A percentile compares a stretch with the other conserved stretches of the same genome.
phyloP scores from a whole-genome alignment of 306 rosid species.

The Hippophae rhamnoides region DNA sequence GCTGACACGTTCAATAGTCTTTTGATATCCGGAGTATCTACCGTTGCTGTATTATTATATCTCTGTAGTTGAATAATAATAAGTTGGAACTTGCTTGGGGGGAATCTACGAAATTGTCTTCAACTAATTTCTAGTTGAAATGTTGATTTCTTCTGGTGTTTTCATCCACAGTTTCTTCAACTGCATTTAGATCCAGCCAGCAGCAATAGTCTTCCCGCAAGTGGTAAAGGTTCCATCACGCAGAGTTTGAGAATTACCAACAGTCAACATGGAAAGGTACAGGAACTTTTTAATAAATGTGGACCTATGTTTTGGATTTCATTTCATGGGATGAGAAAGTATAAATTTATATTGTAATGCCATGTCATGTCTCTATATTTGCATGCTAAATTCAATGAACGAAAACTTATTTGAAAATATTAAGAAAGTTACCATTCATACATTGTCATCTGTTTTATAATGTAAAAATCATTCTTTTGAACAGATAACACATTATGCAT shows the following conservation, averaged over 20 bases:
- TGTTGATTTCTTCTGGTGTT: constrained; percentile 26
- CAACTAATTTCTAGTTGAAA: background rate
- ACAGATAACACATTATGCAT: too few species aligned
- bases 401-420: too few species aligned
- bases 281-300: constrained; percentile 1
- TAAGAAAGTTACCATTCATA: too few species aligned
- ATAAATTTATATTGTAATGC: too few species aligned
- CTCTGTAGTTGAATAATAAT: background rate
- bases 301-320: background rate
- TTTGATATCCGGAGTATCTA: background rate
- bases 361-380: too few species aligned
- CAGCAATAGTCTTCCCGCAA: constrained; percentile 57
- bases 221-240: constrained; percentile 60
- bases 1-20: too few species aligned
- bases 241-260: constrained; percentile 84
- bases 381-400: too few species aligned
- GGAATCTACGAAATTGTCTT: constrained; percentile 12
- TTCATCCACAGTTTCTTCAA: constrained; percentile 77
- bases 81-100: constrained; percentile 5
- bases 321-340: too few species aligned
- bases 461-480: too few species aligned
- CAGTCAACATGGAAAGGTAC: constrained; percentile 96
- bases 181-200: constrained; percentile 93
- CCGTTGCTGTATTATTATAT: background rate
- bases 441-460: too few species aligned